Percentiles rank a stretch among this genome's conserved stretches.
phyloP scores from a whole-genome alignment of 371 early-diverging fungal genomes.

The Lichtheimia corymbifera region DNA sequence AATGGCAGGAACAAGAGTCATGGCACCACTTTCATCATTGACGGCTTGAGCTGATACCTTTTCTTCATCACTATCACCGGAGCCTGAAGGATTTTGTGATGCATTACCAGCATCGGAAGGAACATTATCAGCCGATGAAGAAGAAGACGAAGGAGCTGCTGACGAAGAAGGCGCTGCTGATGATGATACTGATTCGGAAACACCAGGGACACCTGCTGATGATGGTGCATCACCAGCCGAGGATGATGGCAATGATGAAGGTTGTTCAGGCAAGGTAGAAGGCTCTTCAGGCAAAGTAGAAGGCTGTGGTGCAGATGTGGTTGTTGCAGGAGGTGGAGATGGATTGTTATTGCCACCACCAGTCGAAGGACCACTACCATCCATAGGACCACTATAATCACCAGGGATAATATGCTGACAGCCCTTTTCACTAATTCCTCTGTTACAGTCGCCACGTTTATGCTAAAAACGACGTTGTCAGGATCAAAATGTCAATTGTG shows the following conservation, averaged over 20 bases:
- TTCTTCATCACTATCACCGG: neutral
- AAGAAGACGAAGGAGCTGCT: neutral
- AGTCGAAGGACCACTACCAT: neutral
- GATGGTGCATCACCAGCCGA: too few relatives aligned
- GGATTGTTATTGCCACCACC: too few relatives aligned
- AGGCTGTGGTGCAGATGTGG: too few relatives aligned
- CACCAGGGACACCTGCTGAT: too few relatives aligned
- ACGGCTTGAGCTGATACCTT: constrained; percentile 16
- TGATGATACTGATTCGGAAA: constrained; percentile 7
- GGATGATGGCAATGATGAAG: too few relatives aligned
- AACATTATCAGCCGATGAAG: constrained; percentile 9
- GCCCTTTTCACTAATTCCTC: constrained; percentile 39
- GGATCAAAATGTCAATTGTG: neutral
- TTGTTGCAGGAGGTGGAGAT: too few relatives aligned
- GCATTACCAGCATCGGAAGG: constrained; percentile 1
- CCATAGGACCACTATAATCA: constrained; percentile 36
- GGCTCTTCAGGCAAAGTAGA: too few relatives aligned
- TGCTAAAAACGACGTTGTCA: constrained; percentile 12
- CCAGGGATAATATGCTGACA: constrained; percentile 42
- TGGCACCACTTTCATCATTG: constrained; percentile 5
- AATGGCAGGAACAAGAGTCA: too few relatives aligned
- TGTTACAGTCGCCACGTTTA: constrained; percentile 28
- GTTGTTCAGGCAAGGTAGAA: too few relatives aligned
- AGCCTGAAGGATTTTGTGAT: neutral
- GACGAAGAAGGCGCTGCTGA: constrained; percentile 2